phyloP scores from a whole-genome alignment of 1,284 basidiomycete species.

The Trichosporon asahii region DNA sequence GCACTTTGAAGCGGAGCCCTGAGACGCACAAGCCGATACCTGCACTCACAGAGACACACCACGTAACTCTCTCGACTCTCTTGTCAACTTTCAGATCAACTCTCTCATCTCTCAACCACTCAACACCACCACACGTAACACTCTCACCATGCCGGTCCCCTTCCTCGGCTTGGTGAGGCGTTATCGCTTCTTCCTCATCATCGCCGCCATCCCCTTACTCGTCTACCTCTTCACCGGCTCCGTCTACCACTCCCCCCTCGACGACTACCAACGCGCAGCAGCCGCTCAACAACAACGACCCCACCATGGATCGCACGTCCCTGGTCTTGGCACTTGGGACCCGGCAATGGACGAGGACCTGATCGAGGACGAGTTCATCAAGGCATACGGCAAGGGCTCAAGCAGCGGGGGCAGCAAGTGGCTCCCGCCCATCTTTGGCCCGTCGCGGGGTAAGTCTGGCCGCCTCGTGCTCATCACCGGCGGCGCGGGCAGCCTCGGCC shows the following conservation, averaged over 20 bases:
- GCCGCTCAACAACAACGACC: not conserved
- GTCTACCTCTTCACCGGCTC: conserved; percentile 13
- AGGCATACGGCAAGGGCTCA: conserved; percentile 2
- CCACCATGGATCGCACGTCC: not conserved
- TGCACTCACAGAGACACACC: not conserved
- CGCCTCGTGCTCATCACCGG: conserved; percentile 41
- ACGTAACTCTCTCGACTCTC: not conserved
- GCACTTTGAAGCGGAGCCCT: not conserved
- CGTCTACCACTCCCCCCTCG: not conserved
- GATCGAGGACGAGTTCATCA: conserved; percentile 14
- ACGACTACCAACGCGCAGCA: not conserved
- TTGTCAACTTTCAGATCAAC: not conserved
- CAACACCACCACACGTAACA: not conserved
- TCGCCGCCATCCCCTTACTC: conserved; percentile 7
- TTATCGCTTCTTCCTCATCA: conserved; percentile 16
- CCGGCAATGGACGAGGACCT: conserved; percentile 16
- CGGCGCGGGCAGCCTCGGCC: conserved; percentile 44
- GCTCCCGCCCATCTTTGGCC: not conserved
- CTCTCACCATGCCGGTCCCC: conserved; percentile 15
- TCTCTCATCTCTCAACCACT: not conserved
- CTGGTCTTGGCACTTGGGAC: not conserved
- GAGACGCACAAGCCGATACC: not conserved
- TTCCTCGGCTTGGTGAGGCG: conserved; percentile 17
- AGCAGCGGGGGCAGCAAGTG: conserved; percentile 31
- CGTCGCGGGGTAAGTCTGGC: conserved; percentile 8